phyloP scores from a whole-genome alignment of 1,139 yeast species.

The Debaryomycetaceae sp. region DNA sequence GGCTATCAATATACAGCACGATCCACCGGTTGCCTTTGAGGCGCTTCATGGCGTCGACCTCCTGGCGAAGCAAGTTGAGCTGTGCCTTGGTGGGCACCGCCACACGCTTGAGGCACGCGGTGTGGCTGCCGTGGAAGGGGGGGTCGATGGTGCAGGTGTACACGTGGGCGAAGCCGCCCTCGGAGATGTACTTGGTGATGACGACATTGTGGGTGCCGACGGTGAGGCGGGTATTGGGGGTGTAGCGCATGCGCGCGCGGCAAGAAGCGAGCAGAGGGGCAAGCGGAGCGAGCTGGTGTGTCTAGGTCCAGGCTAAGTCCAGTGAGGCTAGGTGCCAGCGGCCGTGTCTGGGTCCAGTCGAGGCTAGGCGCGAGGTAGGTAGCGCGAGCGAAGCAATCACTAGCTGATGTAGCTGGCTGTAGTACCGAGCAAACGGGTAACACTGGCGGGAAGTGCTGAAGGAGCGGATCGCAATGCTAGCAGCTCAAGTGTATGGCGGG shows the following conservation, averaged over 20 bases:
- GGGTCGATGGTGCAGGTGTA: conserved; percentile 61
- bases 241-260: conserved; percentile 54
- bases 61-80: conserved; percentile 63
- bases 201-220: conserved; percentile 63
- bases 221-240: conserved; percentile 56
- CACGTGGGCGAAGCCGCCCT: conserved; percentile 79
- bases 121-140: conserved; percentile 36
- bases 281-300: too few relatives aligned
- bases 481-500: too few relatives aligned
- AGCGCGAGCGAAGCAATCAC: too few relatives aligned
- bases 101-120: conserved; percentile 72
- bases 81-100: conserved; percentile 71
- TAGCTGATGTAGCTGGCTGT: too few relatives aligned
- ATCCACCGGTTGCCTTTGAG: conserved; percentile 72
- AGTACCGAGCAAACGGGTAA: too few relatives aligned
- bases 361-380: too few relatives aligned
- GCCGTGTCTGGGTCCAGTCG: too few relatives aligned
- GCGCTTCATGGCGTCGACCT: conserved; percentile 81
- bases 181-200: conserved; percentile 58
- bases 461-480: too few relatives aligned
- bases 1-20: conserved; percentile 89
- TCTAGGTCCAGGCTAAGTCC: too few relatives aligned
- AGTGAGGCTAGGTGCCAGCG: too few relatives aligned
- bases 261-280: too few relatives aligned
- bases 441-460: too few relatives aligned